Percentiles rank a stretch among this genome's conserved stretches.
Conservation (phyloP, 768 basidiomycete genomes). For the Lactarius tabidus region DNA sequence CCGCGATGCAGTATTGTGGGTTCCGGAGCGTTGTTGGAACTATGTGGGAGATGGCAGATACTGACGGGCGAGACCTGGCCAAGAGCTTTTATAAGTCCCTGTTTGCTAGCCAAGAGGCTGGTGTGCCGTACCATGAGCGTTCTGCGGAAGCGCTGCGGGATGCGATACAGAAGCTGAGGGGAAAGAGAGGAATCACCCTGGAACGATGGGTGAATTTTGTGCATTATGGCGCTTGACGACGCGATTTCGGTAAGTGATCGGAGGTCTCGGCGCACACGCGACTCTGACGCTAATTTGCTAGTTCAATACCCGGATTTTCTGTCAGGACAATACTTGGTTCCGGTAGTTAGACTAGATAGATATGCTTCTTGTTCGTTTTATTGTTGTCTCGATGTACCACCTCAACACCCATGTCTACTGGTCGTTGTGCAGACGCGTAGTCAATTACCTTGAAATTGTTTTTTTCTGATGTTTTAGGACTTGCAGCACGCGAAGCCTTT, state of each 20-base stretch:
- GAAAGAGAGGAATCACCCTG: not conserved
- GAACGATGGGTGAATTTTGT: conserved; percentile 15
- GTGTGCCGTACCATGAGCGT: not conserved
- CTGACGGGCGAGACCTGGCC: conserved; percentile 1
- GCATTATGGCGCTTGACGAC: conserved; percentile 4
- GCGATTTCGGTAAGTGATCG: not conserved
- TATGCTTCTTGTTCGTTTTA: not conserved
- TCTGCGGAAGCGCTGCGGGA: not conserved
- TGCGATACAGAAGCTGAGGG: conserved; percentile 3
- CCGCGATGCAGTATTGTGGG: not conserved
- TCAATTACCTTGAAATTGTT: no score
- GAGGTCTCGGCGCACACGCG: not conserved
- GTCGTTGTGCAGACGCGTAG: not conserved
- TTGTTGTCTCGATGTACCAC: not conserved
- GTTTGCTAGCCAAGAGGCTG: not conserved
- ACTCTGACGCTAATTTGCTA: not conserved
- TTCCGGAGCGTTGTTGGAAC: not conserved
- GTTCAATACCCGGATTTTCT: not conserved
- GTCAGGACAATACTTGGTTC: not conserved
- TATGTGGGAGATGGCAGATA: not conserved
- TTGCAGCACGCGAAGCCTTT: no score
- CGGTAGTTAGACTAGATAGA: not conserved
- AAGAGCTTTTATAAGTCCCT: conserved; percentile 5
- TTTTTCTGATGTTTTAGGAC: no score
- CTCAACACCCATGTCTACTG: not conserved